phyloP scores from a whole-genome alignment of 306 rosid genomes.

The Lithocarpus polystachyus region DNA sequence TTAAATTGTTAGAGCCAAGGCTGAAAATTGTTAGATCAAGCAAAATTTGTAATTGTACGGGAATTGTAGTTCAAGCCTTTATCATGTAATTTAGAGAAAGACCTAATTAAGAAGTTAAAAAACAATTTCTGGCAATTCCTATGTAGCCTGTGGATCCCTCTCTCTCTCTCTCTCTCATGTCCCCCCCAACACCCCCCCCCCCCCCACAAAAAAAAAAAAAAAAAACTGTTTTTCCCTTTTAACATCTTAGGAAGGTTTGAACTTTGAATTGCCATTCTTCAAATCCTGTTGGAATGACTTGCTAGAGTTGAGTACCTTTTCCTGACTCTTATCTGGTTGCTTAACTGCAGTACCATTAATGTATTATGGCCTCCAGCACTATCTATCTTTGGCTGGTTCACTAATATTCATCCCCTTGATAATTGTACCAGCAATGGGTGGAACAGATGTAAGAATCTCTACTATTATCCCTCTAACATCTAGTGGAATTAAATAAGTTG shows the following conservation, averaged over 20 bases:
- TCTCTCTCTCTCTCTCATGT: not conserved
- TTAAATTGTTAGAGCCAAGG: not conserved
- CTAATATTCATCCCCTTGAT: conserved; percentile 73
- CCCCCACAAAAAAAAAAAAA: no score
- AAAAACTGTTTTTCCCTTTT: not conserved
- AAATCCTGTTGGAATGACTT: conserved; percentile 22
- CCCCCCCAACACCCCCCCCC: no score
- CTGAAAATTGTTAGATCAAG: not conserved
- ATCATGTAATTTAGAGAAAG: not conserved
- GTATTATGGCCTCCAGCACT: conserved; percentile 86
- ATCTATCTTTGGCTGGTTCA: conserved; percentile 87
- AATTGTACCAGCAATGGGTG: conserved; percentile 81
- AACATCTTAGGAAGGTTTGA: not conserved
- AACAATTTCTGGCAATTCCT: not conserved
- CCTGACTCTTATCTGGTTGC: conserved; percentile 23
- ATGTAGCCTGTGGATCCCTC: not conserved
- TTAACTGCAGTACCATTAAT: conserved; percentile 62
- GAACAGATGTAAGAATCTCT: conserved; percentile 69
- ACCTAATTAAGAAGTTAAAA: not conserved
- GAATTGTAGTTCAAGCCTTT: not conserved
- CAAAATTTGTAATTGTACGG: not conserved
- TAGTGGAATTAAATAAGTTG: conserved; percentile 14
- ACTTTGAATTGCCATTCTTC: not conserved
- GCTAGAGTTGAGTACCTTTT: not conserved
- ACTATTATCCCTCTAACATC: conserved; percentile 17